Conservation (phyloP, 2,329 filamentous ascomycete species). For the Colletotrichum theobromicola region DNA sequence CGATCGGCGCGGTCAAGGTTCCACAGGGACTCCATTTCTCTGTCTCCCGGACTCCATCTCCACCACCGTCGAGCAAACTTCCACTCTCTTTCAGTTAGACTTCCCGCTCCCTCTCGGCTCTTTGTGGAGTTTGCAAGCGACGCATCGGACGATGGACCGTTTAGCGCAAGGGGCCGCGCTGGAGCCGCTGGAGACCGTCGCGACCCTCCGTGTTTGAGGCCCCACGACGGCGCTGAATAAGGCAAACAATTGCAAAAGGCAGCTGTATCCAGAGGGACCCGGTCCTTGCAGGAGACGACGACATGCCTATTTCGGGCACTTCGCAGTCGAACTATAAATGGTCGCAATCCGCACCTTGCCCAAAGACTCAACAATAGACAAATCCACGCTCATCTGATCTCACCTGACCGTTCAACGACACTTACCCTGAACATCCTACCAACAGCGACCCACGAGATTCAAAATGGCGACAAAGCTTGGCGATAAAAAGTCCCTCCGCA, state of each 20-base stretch:
- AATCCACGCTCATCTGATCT: background rate
- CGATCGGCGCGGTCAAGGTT: background rate
- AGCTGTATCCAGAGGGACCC: background rate
- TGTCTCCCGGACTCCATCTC: background rate
- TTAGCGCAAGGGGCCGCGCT: background rate
- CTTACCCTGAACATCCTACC: background rate
- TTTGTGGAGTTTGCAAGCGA: background rate
- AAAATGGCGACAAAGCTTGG: background rate
- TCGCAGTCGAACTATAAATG: background rate
- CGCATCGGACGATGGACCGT: background rate
- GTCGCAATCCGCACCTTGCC: background rate
- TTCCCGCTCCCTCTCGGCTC: background rate
- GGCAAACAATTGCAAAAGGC: background rate
- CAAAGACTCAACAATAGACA: background rate
- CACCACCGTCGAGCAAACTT: background rate
- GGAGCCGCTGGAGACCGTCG: background rate
- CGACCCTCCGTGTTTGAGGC: background rate
- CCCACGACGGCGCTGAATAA: background rate
- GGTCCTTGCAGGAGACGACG: background rate
- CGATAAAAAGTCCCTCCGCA: constrained; percentile 31
- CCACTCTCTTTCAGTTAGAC: background rate
- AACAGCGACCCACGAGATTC: background rate
- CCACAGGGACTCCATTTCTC: background rate
- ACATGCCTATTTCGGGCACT: background rate
- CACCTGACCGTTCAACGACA: background rate